Base-by-base conservation (phyloP, 441 rosid genomes). In the Erodium trifolium region DNA sequence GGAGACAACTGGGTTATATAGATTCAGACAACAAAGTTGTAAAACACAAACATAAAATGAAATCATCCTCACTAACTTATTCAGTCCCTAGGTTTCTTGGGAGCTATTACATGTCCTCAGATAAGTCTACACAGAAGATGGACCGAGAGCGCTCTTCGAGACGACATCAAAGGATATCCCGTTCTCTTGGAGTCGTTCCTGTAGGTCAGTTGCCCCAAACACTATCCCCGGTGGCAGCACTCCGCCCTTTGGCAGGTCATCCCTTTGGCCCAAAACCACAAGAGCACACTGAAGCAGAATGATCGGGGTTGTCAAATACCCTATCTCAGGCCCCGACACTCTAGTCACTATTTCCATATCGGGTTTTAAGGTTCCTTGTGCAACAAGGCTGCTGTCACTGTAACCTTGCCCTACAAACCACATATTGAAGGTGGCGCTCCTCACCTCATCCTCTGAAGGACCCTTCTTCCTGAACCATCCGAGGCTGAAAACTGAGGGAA, bases 401-500 rank as follows among this genome's bases (percentile, higher is more conserved):
- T 74, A 90, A 49, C 97, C 98, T 14, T 79, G 85, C 11, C 91
- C 96, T 5, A 93, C 72, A 66, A 90, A 90, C 98, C 92, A 87
- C 97, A 93, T 90, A 75, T 90, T 87, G 63, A 90, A 93, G 16
- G 96, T 75, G 19, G 94, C 94, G 34, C 87, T 85, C 63, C 76
- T 80, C 31, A 93, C 90, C 75, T 90, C 94, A 19, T 90, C 94
- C 70, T 90, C 94, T 0, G 91, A 72, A 2, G 98, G 96, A 70
- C 98, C 97, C 10, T 77, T 75, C 88, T 93, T 86, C 73, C 78
- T 84, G 77, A 93, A 90, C 88, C 81, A 79, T 65, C 97, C 98
- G 49, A 89, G 82, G 82, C 90, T 87, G 76, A 90, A 93, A 69
- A 88, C 2, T 4, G 98, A 89, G 64, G 98, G 98, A 63, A 90